A percentile compares a stretch with the other conserved stretches of the same genome.
Evolutionary conservation across 208 protist species (phyloP).

Genomic region (Trypanosoma lewisi): DNA sequence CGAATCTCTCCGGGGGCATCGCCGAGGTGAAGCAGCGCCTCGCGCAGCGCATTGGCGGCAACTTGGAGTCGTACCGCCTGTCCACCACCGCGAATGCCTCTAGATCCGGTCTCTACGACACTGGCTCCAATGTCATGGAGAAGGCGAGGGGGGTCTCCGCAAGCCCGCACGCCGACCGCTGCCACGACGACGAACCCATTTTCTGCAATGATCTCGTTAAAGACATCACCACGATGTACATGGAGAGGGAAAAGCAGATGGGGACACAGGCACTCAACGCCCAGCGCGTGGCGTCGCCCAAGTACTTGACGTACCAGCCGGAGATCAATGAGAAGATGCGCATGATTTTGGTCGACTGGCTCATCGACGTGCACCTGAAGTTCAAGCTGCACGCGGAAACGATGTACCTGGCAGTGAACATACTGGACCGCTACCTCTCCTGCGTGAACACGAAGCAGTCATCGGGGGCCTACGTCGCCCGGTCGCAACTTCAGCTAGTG

Average conservation of each 20-base stretch:
- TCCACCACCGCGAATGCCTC: constrained; percentile 19
- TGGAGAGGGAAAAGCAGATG: constrained; percentile 62
- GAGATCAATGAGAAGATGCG: constrained; percentile 98
- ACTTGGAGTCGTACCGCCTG: constrained; percentile 30
- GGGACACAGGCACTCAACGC: constrained; percentile 59
- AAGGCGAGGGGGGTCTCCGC: constrained; percentile 8
- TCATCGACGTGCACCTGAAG: constrained; percentile 97
- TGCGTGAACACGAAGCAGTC: constrained; percentile 68
- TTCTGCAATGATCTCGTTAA: constrained; percentile 80
- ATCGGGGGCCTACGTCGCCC: constrained; percentile 48
- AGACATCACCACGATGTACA: constrained; percentile 82
- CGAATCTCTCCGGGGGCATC: constrained; percentile 33
- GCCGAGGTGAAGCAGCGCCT: constrained; percentile 57
- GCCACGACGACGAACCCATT: constrained; percentile 50
- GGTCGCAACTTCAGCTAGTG: constrained; percentile 95
- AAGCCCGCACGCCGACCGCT: constrained; percentile 43
- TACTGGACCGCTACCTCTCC: constrained; percentile 95
- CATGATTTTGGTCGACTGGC: constrained; percentile 98
- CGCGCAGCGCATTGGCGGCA: constrained; percentile 29
- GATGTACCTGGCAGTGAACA: constrained; percentile 96
- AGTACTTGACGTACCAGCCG: constrained; percentile 84
- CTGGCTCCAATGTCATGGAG: background rate
- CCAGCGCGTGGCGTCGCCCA: constrained; percentile 51
- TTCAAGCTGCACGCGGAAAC: constrained; percentile 97
- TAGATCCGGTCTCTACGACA: constrained; percentile 26